Evolutionary conservation across 176 grass and related monocot genomes (phyloP), one percentile per base, ranked within the genome.

Genomic region (Phoenix roebelenii): DNA sequence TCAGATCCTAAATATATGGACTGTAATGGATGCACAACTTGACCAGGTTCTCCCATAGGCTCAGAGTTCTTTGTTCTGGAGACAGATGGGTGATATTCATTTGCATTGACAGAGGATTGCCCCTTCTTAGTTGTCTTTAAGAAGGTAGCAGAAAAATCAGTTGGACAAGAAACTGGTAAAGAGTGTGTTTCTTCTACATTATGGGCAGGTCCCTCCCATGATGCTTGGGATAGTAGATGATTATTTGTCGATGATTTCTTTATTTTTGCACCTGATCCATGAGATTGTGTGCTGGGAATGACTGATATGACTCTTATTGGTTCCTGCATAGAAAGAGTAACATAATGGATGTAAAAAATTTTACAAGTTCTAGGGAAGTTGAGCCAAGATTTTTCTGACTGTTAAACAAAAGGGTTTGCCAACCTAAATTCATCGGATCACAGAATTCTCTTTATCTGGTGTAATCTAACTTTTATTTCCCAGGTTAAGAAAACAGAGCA

Each of bases 1-100:
- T 92, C 93, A 24, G 84, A 98, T 61, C 93, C 93, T 70, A 93
- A 75, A 74, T 68, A 69, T 78, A 98, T 73, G 68, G 71, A 68
- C 76, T 98, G 88, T 66, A 83, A 71, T 71, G 55, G 79, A 55
- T 84, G 76, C 50, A 57, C 65, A 76, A 17, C 26, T 16, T 39
- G 59, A 52, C 50, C 50, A 50, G 50, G 14, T 72, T 59, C 50
- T 30, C 74, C 61, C 70, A 55, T 66, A 79, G 72, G 59, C 12
- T 53, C 54, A 55, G 54, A 55, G 18, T 76, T 85, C 48, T 57
- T 68, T 44, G 10, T 44, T 77, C 63, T 59, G 64, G 52, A 77
- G 15, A 70, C 61, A 7, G 6, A 26, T 26, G 30, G 29, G 23
- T 66, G 64, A 59, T 58, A 55, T 63, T 60, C 71, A 70, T 48